Percentiles rank a stretch among this genome's conserved stretches.
Evolutionary conservation across 2,329 filamentous ascomycete species (phyloP).

Genomic region (Aspergillus felis): DNA sequence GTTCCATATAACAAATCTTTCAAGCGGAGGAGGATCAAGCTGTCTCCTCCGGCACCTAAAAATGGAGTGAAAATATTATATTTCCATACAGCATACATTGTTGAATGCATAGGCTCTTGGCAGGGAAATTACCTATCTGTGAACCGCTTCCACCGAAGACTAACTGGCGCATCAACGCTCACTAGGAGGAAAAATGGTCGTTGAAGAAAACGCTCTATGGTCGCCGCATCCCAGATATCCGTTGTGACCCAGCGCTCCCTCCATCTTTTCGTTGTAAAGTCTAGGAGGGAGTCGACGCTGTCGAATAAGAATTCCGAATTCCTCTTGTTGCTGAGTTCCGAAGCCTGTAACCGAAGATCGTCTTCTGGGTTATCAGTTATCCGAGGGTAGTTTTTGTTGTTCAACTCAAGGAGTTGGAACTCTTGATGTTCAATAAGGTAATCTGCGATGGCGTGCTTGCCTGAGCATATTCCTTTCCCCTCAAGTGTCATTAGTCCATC

Average conservation of each 20-base stretch:
- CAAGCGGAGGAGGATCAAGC: conserved; percentile 51
- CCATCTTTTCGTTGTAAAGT: conserved; percentile 85
- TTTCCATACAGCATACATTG: neutral
- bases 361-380: conserved; percentile 23
- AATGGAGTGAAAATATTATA: conserved; percentile 6
- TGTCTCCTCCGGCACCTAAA: conserved; percentile 47
- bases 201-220: conserved; percentile 70
- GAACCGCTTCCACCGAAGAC: conserved; percentile 77
- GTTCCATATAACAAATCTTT: conserved; percentile 58
- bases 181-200: conserved; percentile 92
- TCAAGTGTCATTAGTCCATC: conserved; percentile 12
- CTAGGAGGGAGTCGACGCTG: conserved; percentile 65
- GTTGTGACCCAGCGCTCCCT: conserved; percentile 79
- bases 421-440: conserved; percentile 81
- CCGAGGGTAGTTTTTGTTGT: conserved; percentile 21
- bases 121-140: conserved; percentile 51
- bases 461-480: conserved; percentile 76
- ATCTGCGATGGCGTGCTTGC: conserved; percentile 83
- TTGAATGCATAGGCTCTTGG: neutral
- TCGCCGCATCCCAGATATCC: conserved; percentile 68
- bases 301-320: conserved; percentile 48
- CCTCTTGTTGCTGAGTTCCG: conserved; percentile 16
- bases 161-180: conserved; percentile 85
- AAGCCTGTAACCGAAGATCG: conserved; percentile 25
- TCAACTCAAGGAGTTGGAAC: conserved; percentile 70